Base-by-base conservation (phyloP, 2,329 filamentous ascomycete genomes). In the Lachnellula willkommii region DNA sequence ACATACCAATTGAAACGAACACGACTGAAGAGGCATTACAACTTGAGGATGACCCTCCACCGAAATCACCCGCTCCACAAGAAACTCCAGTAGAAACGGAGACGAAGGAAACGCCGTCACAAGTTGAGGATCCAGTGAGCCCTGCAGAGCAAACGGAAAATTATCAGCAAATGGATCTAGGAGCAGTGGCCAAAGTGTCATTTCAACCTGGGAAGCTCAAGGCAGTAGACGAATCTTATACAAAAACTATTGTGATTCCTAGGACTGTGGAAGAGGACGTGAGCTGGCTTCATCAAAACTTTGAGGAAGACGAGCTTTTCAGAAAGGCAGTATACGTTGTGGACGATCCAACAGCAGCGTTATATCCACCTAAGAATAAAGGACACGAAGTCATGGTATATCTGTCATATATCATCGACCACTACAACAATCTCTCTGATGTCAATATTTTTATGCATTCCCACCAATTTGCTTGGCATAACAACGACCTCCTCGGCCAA, bases 341-440 rank as follows among this genome's bases (percentile, higher is more conserved):
- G 12, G 61, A 69, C 37, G 62, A 66, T 47, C 47, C 58, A 2
- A 49, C 49, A 4, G 63, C 68, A 2, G 70, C 74, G 24, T 65
- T 79, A 20, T 79, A 79, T 62, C 73, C 79, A 0, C 78, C 79
- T 5, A 75, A 75, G 63, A 83, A 85, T 32, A 67, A 68, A 42
- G 65, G 62, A 0, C 59, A 67, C 52, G 66, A 67, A 48, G 65
- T 61, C 2, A 63, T 68, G 64, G 59, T 65, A 4, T 66, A 67
- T 36, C 57, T 69, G 60, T 83, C 84, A 65, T 85, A 81, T 68
- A 79, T 85, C 58, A 81, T 85, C 65, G 80, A 85, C 60, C 75
- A 83, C 65, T 86, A 85, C 68, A 72, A 83, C 45, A 69, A 76
- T 12, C 74, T 85, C 2, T 59, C 64, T 4, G 65, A 68, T 52